Base-by-base conservation (phyloP, 331 rosid species). In the Pyrus hybrid region DNA sequence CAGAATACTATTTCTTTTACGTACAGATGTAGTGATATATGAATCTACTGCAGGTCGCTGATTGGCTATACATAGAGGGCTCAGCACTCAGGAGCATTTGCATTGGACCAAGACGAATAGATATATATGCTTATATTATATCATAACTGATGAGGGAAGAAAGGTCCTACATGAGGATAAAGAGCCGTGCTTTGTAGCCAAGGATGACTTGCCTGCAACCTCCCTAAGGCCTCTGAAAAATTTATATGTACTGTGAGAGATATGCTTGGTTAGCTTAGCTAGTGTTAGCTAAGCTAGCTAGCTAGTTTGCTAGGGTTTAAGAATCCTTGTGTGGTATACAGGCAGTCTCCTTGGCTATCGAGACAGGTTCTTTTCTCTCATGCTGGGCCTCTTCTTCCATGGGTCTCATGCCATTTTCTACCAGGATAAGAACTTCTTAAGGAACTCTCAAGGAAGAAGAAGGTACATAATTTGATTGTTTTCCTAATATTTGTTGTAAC, bases 321-420 rank as follows among this genome's bases (percentile, higher is more conserved):
- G 64, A 58, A 41, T 74, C 79, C 82, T 76, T 32, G 12, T 25
- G 54, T 77, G 86, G 68, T 62, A 77, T 77, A 47, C 82, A 77
- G 88, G 90, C 90, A 80, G 85, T 80, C 88, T 82, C 86, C 84
- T 87, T 84, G 88, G 90, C 88, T 87, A 84, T 5, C 85, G 29
- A 77, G 80, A 84, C 90, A 9, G 82, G 76, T 84, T 71, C 83
- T 82, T 77, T 17, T 84, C 79, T 68, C 82, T 77, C 90, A 80
- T 87, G 86, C 79, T 22, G 73, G 83, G 80, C 83, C 81, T 82
- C 69, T 43, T 63, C 85, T 82, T 84, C 86, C 80, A 33, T 75
- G 16, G 7, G 64, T 22, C 29, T 12, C 29, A 41, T 4, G 13
- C 63, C 23, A 9, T 20, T 57, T 57, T 21, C 28, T 25, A 57